Percentiles rank a stretch among this genome's conserved stretches.
These are phyloP conservation scores for Wallacemonas sp. DNA, from an alignment of 208 protist species.

Conservation along the genomic window DNA sequence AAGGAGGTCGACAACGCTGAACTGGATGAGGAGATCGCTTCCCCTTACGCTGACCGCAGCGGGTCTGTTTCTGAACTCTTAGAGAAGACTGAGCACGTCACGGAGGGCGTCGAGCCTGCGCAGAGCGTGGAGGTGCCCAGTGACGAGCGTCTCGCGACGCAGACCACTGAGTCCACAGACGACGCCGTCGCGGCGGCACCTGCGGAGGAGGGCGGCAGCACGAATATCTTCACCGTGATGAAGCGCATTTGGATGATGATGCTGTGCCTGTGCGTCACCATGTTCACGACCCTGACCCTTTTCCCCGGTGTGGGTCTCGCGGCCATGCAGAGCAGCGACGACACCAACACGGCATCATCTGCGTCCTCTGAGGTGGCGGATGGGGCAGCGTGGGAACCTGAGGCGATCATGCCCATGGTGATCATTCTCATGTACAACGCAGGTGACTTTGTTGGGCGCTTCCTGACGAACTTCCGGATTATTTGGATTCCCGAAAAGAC, in stretches of 20 bases:
- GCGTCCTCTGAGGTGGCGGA: neutral
- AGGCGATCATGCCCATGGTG: slow-evolving; percentile 38
- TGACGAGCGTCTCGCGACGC: neutral
- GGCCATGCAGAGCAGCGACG: slow-evolving; percentile 18
- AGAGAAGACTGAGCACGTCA: slow-evolving; percentile 11
- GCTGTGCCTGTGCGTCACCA: slow-evolving; percentile 22
- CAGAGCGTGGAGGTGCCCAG: neutral
- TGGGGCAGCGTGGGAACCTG: slow-evolving; percentile 15
- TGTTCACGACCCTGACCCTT: slow-evolving; percentile 33
- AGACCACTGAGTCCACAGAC: neutral
- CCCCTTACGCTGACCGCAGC: neutral
- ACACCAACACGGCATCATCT: neutral
- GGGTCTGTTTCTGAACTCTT: neutral
- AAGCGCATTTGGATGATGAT: slow-evolving; percentile 41
- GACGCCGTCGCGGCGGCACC: neutral
- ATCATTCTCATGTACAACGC: slow-evolving; percentile 38
- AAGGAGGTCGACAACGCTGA: slow-evolving; percentile 11
- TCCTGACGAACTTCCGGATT: slow-evolving; percentile 17
- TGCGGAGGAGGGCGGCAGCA: slow-evolving; percentile 9
- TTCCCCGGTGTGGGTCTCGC: slow-evolving; percentile 40
- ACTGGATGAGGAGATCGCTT: neutral
- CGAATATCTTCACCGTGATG: slow-evolving; percentile 21
- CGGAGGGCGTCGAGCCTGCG: neutral
- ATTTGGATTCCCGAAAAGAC: slow-evolving; percentile 20
- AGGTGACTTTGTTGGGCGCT: slow-evolving; percentile 27